phyloP scores from a whole-genome alignment of 2,329 filamentous ascomycete species.

The Septoria petroselini region DNA sequence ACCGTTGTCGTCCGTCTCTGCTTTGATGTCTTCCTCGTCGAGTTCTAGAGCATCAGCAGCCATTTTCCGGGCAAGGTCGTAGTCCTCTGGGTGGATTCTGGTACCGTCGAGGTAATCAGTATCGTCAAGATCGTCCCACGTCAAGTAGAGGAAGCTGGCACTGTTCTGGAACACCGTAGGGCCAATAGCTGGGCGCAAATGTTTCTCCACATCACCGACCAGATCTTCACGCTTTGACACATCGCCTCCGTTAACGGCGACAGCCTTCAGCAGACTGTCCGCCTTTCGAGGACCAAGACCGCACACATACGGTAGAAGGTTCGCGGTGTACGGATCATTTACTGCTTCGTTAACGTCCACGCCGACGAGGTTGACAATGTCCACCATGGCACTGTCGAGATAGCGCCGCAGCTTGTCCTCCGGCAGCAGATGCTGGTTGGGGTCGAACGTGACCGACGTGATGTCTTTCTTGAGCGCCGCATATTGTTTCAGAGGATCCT shows the following conservation, averaged over 20 bases:
- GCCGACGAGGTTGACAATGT: slow-evolving; percentile 95
- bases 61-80: slow-evolving; percentile 97
- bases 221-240: slow-evolving; percentile 83
- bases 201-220: slow-evolving; percentile 74
- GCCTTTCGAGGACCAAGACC: slow-evolving; percentile 92
- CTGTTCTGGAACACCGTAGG: slow-evolving; percentile 95
- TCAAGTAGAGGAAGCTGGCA: slow-evolving; percentile 88
- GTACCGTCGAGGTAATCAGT: slow-evolving; percentile 96
- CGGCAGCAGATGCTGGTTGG: slow-evolving; percentile 82
- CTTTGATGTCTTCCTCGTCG: slow-evolving; percentile 96
- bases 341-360: slow-evolving; percentile 94
- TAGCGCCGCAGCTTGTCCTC: slow-evolving; percentile 82
- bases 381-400: slow-evolving; percentile 94
- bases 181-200: slow-evolving; percentile 65
- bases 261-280: slow-evolving; percentile 77
- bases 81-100: slow-evolving; percentile 95
- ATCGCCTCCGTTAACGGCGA: slow-evolving; percentile 84
- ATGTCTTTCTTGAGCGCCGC: slow-evolving; percentile 87
- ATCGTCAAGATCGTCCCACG: slow-evolving; percentile 58
- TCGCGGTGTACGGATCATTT: slow-evolving; percentile 74
- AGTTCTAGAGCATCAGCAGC: slow-evolving; percentile 93
- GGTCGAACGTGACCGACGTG: slow-evolving; percentile 80
- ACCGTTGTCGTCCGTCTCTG: slow-evolving; percentile 85
- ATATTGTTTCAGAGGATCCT: slow-evolving; percentile 95
- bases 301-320: slow-evolving; percentile 84